Evolutionary conservation across 2,329 filamentous ascomycete species (phyloP), one percentile per base, ranked within the genome.

Genomic region (Trichoderma semiorbis): DNA sequence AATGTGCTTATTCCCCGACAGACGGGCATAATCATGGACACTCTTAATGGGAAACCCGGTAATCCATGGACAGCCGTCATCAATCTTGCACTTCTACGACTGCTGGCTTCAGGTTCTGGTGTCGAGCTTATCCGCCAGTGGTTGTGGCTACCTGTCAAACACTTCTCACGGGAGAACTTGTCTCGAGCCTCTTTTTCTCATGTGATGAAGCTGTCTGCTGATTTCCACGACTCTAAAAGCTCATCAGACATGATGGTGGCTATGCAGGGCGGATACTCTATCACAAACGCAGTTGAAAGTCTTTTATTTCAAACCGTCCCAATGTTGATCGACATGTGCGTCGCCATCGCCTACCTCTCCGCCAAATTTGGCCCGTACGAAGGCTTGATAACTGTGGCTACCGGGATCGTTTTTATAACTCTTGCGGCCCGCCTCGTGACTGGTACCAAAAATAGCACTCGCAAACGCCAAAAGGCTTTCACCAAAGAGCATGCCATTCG

Each of bases 1-100:
- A 93, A 94, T 75, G 84, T 97, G 16, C 82, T 97, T 55, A 89
- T 94, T 36, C 94, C 94, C n/a, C 88, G 92, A 24, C 93, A 96
- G 78, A 88, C 95, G 36, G 94, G 93, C 74, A 89, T 93, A 72
- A 90, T 97, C 74, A 91, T 93, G 74, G 89, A 96, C 76, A 88
- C 88, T 73, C 82, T 97, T 26, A 85, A 85, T 34, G 83, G 85
- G 10, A 79, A 86, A 55, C 80, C 84, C 57, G 83, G 80, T 71
- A 85, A 83, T 67, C 84, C 85, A 1, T 89, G 87, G 87, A 74
- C 83, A 4, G 84, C 88, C 28, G 85, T 89, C 3, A 73, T 85
- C 24, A 79, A 87, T 21, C 89, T 88, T 72, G 86, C 86, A 12
- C 77, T 78, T 8, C 81, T 89, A 34, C 84, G 85, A 67, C 79